Evolutionary conservation across 2,329 filamentous ascomycete genomes (phyloP), one percentile per base, ranked within the genome.

Genomic region (Leptographium procerum): DNA sequence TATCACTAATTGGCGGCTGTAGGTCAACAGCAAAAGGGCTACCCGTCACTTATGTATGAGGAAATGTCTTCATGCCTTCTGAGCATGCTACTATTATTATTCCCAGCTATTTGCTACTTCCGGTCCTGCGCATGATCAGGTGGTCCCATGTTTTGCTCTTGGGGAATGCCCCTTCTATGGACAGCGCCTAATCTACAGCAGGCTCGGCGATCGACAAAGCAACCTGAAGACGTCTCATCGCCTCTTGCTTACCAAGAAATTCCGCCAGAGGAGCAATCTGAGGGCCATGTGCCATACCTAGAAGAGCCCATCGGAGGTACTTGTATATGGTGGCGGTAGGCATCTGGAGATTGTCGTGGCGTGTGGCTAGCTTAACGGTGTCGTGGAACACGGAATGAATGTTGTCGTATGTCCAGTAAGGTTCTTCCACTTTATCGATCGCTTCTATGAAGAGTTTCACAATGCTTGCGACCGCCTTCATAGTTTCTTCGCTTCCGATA

Each of bases 291-390:
- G 61, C 60, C 16, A 62, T 58, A 6, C 61, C 67, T 2, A 68
- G 33, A n/a, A 72, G 61, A 8, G 64, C 68, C 67, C 69, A 69
- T 1, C 70, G 64, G 24, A 71, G 52, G 19, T 66, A 61, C 26
- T 62, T 66, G 59, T 64, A 70, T 14, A 66, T 65, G 1, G 54
- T 61, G 7, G 59, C 53, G 5, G 48, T 43, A 14, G 59, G 50
- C 7, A 47, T 2, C n/a, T 53, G 43, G 8, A 52, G 54, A 14
- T 40, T 33, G 1, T 59, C 50, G 10, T 45, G 45, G 43, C 43
- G 51, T 8, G 24, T 29, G 3, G 62, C 52, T 9, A 19, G 14
- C 57, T 63, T 58, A 2, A 58, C 55, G 11, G 56, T 43, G 19
- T 47, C 36, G 11, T 58, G 52, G 2, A 65, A 48, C 0, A 40